Percentiles rank a stretch among this genome's conserved stretches.
Conservation (phyloP, 306 rosid species). For the Prunus mume region DNA sequence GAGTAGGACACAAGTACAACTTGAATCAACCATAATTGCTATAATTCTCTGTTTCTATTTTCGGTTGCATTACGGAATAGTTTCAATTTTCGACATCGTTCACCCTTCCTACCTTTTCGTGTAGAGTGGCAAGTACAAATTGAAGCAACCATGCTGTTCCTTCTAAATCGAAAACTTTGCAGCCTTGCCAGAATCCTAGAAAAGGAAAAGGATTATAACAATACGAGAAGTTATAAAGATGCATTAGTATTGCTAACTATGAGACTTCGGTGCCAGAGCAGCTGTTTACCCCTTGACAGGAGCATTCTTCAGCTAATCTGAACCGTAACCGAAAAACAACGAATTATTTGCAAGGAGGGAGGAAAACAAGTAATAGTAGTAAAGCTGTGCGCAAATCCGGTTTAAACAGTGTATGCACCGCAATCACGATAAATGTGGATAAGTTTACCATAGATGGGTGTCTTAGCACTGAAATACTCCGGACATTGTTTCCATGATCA, state of each 20-base stretch:
- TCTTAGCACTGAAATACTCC: conserved; percentile 52
- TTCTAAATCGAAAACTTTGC: conserved; percentile 31
- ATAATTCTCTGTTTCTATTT: neutral
- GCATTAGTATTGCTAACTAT: neutral
- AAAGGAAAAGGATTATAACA: conserved; percentile 1
- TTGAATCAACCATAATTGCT: neutral
- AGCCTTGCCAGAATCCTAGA: conserved; percentile 62
- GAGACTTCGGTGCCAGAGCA: neutral
- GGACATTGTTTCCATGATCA: conserved; percentile 44
- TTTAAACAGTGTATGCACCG: neutral
- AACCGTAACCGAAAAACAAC: neutral
- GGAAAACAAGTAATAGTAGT: neutral
- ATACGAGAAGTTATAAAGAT: neutral
- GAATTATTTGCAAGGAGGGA: no score
- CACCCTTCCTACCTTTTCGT: neutral
- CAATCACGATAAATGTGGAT: conserved; percentile 10
- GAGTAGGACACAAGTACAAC: neutral
- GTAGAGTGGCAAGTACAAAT: neutral
- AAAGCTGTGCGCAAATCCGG: neutral
- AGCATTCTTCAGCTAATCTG: neutral
- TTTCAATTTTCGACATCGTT: neutral
- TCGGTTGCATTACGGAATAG: neutral
- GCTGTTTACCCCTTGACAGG: neutral
- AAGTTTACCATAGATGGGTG: conserved; percentile 66
- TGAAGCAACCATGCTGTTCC: neutral